Base-by-base conservation (phyloP, 164 flowering plant genomes). In the Paratinospora sagittata region DNA sequence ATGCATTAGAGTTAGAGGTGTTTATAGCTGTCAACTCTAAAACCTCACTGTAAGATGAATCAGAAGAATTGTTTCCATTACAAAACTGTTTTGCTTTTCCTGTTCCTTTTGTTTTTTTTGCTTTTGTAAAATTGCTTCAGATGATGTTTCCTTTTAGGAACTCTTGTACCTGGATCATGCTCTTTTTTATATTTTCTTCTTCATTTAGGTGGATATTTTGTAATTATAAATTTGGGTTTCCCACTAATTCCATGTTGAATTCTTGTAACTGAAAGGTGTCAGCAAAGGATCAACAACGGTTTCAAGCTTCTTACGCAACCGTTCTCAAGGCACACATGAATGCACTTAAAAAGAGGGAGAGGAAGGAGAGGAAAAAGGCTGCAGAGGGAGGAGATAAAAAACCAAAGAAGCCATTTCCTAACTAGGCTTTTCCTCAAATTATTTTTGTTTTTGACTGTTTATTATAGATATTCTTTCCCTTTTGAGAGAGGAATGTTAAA, bases 291-390 rank as follows among this genome's bases (percentile, higher is more conserved):
- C 96, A 92, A 65, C 86, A 80, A 74, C 88, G 93, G 24, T 92
- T 92, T 76, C 98, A 92, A 79, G 90, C 97, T 70, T 90, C 97
- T 13, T 92, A 92, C 81, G 91, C 95, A 0, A 90, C 96, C 8
- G 82, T 92, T 64, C 82, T 92, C 7, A 90, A 88, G 81, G 96
- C 98, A 23, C 97, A 86, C 77, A 90, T 90, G 98, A 82, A 86
- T 66, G 85, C 97, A 23, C 72, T 93, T 23, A 93, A 93, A 81
- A 93, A 90, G 83, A 85, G 97, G 83, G 98, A 89, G 74, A 87
- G 97, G 77, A 93, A 88, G 72, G 98, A 93, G 69, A 87, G 81
- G 85, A 84, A 84, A 39, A 90, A 86, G 75, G 80, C 88, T 68
- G 84, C 82, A 41, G 90, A 82, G 61, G 84, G 73, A 11, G 83